Evolutionary conservation across 73 alveolate species (phyloP).

Genomic region (Tetrahymena thermophila): DNA sequence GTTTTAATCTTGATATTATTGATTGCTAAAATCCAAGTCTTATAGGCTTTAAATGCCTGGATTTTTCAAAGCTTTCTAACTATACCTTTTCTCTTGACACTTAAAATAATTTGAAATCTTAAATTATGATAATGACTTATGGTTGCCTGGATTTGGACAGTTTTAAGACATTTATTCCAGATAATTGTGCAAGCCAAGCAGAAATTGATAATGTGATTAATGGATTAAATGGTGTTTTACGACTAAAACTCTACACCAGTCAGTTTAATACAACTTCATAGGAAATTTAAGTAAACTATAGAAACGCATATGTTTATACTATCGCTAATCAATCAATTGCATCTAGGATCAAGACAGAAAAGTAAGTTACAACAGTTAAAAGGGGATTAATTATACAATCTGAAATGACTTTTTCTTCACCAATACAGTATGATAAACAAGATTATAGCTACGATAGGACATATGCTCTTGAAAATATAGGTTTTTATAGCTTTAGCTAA

Average conservation of each 20-base stretch:
- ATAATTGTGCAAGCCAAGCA: neutral
- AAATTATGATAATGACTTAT: neutral
- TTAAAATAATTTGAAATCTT: neutral
- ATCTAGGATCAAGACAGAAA: neutral
- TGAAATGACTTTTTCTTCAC: neutral
- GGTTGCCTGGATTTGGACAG: neutral
- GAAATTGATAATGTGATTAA: neutral
- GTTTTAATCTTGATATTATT: neutral
- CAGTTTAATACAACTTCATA: neutral
- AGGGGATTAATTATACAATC: neutral
- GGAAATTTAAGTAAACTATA: neutral
- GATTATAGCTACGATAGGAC: neutral
- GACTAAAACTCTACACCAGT: neutral
- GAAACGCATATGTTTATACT: neutral
- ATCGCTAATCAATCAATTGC: neutral
- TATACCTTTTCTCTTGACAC: neutral
- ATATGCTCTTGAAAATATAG: too few relatives aligned
- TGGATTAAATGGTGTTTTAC: neutral
- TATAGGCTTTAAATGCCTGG: neutral
- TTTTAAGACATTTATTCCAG: neutral
- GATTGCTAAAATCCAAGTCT: neutral
- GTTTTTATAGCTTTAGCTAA: too few relatives aligned
- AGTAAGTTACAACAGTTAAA: neutral
- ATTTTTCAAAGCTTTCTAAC: neutral
- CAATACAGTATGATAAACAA: neutral